Base-by-base conservation (phyloP, 129 eudicot genomes). In the Pulicaria dysenterica region DNA sequence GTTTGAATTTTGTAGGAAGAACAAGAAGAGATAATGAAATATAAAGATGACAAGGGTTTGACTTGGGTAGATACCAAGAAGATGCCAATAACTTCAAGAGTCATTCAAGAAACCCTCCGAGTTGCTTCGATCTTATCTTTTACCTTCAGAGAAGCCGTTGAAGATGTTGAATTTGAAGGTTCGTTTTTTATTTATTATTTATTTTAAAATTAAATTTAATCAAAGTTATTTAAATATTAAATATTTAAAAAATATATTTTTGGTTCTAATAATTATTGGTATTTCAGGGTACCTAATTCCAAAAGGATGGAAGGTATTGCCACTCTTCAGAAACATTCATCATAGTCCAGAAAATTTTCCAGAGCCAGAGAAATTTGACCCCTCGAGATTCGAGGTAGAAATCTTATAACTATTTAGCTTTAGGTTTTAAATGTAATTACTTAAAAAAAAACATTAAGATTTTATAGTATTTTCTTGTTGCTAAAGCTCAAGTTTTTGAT, bases 111-210 rank as follows among this genome's bases (percentile, higher is more conserved):
- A 43, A 90, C 99, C n/a, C 83, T 95, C 8, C 83, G 99, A 83
- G 97, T 91, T 73, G 99, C 99, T 70, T 95, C 99, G 16, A 90
- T 95, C 50, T 48, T 95, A 63, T 90, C 97, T 65, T 95, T 95
- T 47, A 95, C 99, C 7, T 95, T 95, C 62, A 90, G 99, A 85
- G 99, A 95, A 83, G 99, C 99, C 65, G 99, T 95, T 57, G 91
- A 95, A 61, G 99, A 95, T 91, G 97, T 95, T 81, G 99, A 95
- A 73, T 95, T 84, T 83, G 88, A 95, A 77, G 99, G 99, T 89
- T 49, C 81, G 80, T 75, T 59, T 36, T 9, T 7, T 0, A 13
- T 5, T 36, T 49, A 8, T 3, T 31, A 1, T 0, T 15, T 17
- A 61, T 6, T 55, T 7, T 16, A 41, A 44, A 3, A 57, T 36